phyloP scores from a whole-genome alignment of 768 basidiomycete genomes.

The Floccularia luteovirens region DNA sequence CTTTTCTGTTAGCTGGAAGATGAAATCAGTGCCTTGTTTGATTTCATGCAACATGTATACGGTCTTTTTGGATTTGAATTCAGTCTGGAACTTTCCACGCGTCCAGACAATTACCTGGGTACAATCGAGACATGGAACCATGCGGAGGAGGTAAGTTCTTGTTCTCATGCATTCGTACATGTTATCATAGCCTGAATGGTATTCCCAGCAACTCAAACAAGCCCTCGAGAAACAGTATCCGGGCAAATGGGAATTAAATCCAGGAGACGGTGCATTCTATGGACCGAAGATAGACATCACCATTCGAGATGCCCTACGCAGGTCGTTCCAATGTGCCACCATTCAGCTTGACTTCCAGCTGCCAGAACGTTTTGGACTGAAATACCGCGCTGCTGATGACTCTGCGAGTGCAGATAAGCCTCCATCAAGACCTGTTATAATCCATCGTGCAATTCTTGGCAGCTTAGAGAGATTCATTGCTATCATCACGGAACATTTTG shows the following conservation, averaged over 20 bases:
- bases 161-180: background rate
- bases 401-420: conserved; percentile 42
- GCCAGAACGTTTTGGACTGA: conserved; percentile 92
- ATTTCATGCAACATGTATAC: conserved; percentile 93
- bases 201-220: conserved; percentile 64
- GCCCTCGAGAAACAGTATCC: conserved; percentile 83
- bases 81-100: conserved; percentile 89
- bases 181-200: conserved; percentile 4
- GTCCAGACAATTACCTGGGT: conserved; percentile 92
- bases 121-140: conserved; percentile 83
- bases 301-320: conserved; percentile 83
- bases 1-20: conserved; percentile 58
- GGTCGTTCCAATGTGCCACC: conserved; percentile 97
- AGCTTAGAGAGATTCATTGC: conserved; percentile 94
- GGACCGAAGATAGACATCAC: conserved; percentile 99
- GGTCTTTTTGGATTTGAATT: conserved; percentile 93
- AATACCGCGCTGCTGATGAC: conserved; percentile 78
- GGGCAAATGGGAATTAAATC: conserved; percentile 88
- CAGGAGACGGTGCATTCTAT: conserved; percentile 98
- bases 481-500: conserved; percentile 95
- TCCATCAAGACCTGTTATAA: conserved; percentile 85
- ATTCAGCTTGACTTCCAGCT: conserved; percentile 99
- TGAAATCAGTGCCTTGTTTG: conserved; percentile 83
- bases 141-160: conserved; percentile 67
- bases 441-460: conserved; percentile 94